Base-by-base conservation (phyloP, 129 eudicot species). In the Deinandra increscens region DNA sequence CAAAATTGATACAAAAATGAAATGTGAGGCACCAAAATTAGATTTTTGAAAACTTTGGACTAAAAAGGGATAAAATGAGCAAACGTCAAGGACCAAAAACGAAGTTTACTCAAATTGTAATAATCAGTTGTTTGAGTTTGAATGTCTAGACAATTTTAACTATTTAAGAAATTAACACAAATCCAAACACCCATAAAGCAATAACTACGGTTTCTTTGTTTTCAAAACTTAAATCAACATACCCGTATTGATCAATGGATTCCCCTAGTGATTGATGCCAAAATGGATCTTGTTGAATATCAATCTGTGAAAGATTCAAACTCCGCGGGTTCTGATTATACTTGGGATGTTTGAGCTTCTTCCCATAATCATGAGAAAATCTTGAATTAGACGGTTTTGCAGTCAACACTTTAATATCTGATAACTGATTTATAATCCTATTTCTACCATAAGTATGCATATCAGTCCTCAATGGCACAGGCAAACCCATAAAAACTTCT, bases 321-420 rank as follows among this genome's bases (percentile, higher is more conserved):
- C 69, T 74, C 56, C 75, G 81, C 1, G 72, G 73, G 54, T 82
- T 86, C 56, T 73, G 88, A 74, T 69, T 58, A 80, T 58, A 67
- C 14, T 80, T 86, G 34, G 73, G 66, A 68, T 70, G 81, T 66
- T 86, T 86, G 15, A 50, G 74, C 72, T 83, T 86, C 48, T 73
- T 87, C 22, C 85, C 87, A 62, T 79, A 77, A 62, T 82, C 93
- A 66, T 76, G 72, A 1, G 85, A 20, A 23, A 59, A 66, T 75
- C 88, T 83, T 19, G 74, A 42, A 76, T 77, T 80, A 54, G 90
- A 70, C 41, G 97, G 99, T 69, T 82, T 94, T 55, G 99, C 70
- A 73, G 97, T 87, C 54, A 94, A 79, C 44, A 90, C 82, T 77
- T 80, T 81, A 53, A 90, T 89, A 60, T 90, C 99, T 17, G 99